Base-by-base conservation (phyloP, 805 yeast genomes). In the Ogataea corticis region DNA sequence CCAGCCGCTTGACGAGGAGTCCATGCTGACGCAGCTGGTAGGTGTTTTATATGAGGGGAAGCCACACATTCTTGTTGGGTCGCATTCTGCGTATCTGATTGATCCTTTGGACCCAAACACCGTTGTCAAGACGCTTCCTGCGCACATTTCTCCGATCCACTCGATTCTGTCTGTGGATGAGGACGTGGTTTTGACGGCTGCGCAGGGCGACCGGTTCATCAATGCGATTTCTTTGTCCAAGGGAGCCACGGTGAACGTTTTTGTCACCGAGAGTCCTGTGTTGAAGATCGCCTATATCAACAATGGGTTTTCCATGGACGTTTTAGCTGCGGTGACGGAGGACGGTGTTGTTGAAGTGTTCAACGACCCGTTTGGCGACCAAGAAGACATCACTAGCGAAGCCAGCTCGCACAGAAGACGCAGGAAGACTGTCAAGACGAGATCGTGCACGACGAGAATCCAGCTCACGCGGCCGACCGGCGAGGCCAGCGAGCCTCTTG, bases 191-290 rank as follows among this genome's bases (percentile, higher is more conserved):
- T 63, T 87, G 34, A 83, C 94, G 10, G 51, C 85, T 41, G 95
- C 97, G 1, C 70, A 71, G 29, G 83, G 83, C 49, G 98, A 91
- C 63, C 76, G 97, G 54, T 89, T 87, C 62, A 74, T 90, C 53
- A 88, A 88, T 61, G 69, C 86, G 30, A 83, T 85, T 59, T 76
- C 84, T 10, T 44, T 80, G 2, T 66, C 71, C 27, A 65, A 69
- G 38, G 59, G 66, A 23, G 59, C 79, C 3, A 71, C 83, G 2
- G 66, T 68, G 18, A 65, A 73, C 7, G 86, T 90, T 2, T 76
- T 88, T 45, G 90, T 86, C 13, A 73, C 91, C 3, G 85, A 84
- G 50, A 72, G 88, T 13, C 77, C 85, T 40, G 80, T 87, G 12
- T 46, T 61, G 1, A 65, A 68, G 7, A 59, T 85, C 7, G 61